A percentile compares a stretch with the other conserved stretches of the same genome.
Conservation (phyloP, 2,329 filamentous ascomycete genomes). For the Phaeosphaeriaceae sp. region DNA sequence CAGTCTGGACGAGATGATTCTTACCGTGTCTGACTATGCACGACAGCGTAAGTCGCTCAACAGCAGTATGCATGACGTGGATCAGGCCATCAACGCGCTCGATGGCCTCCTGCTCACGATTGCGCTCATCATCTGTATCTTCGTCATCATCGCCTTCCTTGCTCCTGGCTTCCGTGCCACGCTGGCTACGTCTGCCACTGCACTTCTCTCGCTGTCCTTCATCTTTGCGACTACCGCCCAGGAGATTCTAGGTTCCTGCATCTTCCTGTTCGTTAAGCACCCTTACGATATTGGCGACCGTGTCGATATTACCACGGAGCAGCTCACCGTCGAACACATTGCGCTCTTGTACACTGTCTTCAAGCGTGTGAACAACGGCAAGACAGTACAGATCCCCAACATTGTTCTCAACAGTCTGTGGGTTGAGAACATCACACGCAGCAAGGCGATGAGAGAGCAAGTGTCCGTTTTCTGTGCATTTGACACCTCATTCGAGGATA, state of each 20-base stretch:
- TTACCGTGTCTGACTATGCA: constrained; percentile 83
- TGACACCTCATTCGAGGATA: constrained; percentile 87
- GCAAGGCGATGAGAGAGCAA: constrained; percentile 88
- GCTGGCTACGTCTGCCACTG: constrained; percentile 87
- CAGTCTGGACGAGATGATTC: constrained; percentile 92
- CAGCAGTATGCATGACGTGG: constrained; percentile 96
- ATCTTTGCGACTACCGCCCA: constrained; percentile 91
- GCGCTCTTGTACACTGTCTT: constrained; percentile 94
- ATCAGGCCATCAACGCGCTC: constrained; percentile 89
- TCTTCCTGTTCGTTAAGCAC: constrained; percentile 98
- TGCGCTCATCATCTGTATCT: constrained; percentile 79
- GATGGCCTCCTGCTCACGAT: constrained; percentile 85
- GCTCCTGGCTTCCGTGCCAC: constrained; percentile 85
- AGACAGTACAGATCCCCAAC: constrained; percentile 84
- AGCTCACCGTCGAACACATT: constrained; percentile 89
- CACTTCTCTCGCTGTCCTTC: constrained; percentile 94
- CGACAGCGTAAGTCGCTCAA: constrained; percentile 87
- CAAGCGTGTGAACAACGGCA: constrained; percentile 80
- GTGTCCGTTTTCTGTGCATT: constrained; percentile 82
- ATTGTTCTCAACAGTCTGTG: constrained; percentile 90
- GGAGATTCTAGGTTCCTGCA: constrained; percentile 96
- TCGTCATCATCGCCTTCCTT: constrained; percentile 90
- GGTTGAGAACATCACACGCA: constrained; percentile 92
- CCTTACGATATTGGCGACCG: constrained; percentile 96
- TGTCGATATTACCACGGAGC: constrained; percentile 76